A percentile compares a stretch with the other conserved stretches of the same genome.
Conservation (phyloP, 306 rosid genomes). For the Lathyrus tuberosus region DNA sequence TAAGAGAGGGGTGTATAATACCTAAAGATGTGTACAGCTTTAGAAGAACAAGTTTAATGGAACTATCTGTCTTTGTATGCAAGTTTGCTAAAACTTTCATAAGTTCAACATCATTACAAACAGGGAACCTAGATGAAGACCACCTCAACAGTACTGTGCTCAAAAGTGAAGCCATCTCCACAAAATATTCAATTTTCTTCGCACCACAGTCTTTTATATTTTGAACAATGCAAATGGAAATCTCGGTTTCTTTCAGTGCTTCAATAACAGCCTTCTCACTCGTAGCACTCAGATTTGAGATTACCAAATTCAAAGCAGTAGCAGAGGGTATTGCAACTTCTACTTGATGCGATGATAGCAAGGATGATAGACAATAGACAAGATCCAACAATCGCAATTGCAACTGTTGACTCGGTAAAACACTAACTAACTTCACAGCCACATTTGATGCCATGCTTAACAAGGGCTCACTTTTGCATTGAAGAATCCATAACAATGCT, state of each 20-base stretch:
- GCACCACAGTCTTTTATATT: slow-evolving; percentile 46
- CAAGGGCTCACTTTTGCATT: slow-evolving; percentile 49
- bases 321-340: slow-evolving; percentile 64
- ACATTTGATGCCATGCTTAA: slow-evolving; percentile 62
- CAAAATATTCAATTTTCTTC: slow-evolving; percentile 54
- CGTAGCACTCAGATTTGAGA: slow-evolving; percentile 59
- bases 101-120: slow-evolving; percentile 60
- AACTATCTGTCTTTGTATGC: slow-evolving; percentile 45
- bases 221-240: slow-evolving; percentile 47
- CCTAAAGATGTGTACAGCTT: slow-evolving; percentile 84
- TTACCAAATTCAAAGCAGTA: slow-evolving; percentile 59
- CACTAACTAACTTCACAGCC: slow-evolving; percentile 57
- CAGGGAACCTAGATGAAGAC: slow-evolving; percentile 71
- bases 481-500: slow-evolving; percentile 81
- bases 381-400: slow-evolving; percentile 64
- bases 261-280: slow-evolving; percentile 65
- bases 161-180: slow-evolving; percentile 71
- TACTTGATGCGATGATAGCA: slow-evolving; percentile 57
- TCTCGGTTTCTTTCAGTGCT: slow-evolving; percentile 53
- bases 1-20: slow-evolving; percentile 39
- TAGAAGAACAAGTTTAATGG: slow-evolving; percentile 57
- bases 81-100: slow-evolving; percentile 55
- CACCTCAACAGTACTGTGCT: slow-evolving; percentile 70
- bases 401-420: slow-evolving; percentile 55
- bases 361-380: slow-evolving; percentile 62